Base-by-base conservation (phyloP, 2,329 filamentous ascomycete genomes). In the Colletotrichum nymphaeae region DNA sequence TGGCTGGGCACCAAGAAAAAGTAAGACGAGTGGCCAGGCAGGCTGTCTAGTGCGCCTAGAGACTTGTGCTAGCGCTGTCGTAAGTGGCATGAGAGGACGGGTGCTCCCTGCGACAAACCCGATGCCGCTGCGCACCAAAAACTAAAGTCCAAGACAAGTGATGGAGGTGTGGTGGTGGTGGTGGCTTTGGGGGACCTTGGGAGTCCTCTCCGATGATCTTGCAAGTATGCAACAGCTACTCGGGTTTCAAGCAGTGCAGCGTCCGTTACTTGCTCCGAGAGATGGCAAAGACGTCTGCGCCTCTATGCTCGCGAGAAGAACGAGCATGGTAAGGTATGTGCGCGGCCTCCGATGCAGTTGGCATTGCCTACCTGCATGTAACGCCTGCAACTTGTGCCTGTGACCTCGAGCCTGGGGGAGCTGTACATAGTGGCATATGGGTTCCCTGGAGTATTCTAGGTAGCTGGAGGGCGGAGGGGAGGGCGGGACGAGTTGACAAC, bases 1-100 rank as follows among this genome's bases (percentile, higher is more conserved):
- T 56, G 63, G 46, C 63, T 56, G 57, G 64, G 63, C 57, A 57
- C 37, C 63, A 53, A 67, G 19, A 26, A 46, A 8, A 11, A 28
- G 24, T 55, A 26, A 63, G 60, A 66, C 24, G 62, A 49, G 62
- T 59, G 56, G 57, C 49, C 49, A 57, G 69, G 69, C 69, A 37
- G 52, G 30, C 30, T 55, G 14, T 53, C 30, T 60, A 30, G 42
- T 67, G 32, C 46, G 62, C 60, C 59, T 42, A 35, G 46, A 59
- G 37, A 12, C 49, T 30, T 42, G 28, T 59, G 12, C 46, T 55
- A 46, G 68, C 59, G 55, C n/a, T 24, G 32, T 46, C 55, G 8
- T 42, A 67, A 55, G 67, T 46, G 63, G 67, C 32, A 32, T 62
- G n/a, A 12, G 12, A 67, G 22, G 46, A 49, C 57, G 35, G 63